A percentile compares a stretch with the other conserved stretches of the same genome.
phyloP scores from a whole-genome alignment of 2,329 filamentous ascomycete species.

The Sclerotinia minor region DNA sequence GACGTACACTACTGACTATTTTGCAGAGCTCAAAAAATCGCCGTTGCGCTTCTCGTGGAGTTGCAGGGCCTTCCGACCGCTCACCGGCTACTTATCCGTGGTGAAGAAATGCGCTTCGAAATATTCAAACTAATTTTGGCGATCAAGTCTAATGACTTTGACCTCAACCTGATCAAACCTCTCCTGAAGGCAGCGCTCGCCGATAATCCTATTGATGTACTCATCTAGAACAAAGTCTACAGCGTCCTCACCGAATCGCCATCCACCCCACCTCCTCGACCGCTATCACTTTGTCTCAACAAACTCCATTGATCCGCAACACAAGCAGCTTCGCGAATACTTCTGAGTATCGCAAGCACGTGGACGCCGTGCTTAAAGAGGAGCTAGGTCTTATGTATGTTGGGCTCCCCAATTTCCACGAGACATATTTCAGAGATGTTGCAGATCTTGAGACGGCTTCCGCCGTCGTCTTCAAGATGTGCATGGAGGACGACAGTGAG shows the following conservation, averaged over 20 bases:
- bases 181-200: conserved; percentile 29
- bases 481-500: neutral
- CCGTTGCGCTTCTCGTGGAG: too few relatives aligned
- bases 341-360: conserved; percentile 2
- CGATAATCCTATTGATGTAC: conserved; percentile 25
- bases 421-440: neutral
- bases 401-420: conserved; percentile 24
- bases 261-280: conserved; percentile 27
- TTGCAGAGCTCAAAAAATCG: too few relatives aligned
- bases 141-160: conserved; percentile 6
- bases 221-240: conserved; percentile 24
- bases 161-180: conserved; percentile 26
- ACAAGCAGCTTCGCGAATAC: conserved; percentile 30
- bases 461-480: neutral
- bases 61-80: too few relatives aligned
- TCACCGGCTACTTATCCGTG: too few relatives aligned
- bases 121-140: too few relatives aligned
- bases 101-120: too few relatives aligned
- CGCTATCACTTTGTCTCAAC: conserved; percentile 4
- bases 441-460: neutral
- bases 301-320: neutral
- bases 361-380: conserved; percentile 29
- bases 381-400: conserved; percentile 35
- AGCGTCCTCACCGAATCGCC: conserved; percentile 27
- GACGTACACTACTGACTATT: too few relatives aligned